Base-by-base conservation (phyloP, 257 asterid species). In the Scutellaria minor region DNA sequence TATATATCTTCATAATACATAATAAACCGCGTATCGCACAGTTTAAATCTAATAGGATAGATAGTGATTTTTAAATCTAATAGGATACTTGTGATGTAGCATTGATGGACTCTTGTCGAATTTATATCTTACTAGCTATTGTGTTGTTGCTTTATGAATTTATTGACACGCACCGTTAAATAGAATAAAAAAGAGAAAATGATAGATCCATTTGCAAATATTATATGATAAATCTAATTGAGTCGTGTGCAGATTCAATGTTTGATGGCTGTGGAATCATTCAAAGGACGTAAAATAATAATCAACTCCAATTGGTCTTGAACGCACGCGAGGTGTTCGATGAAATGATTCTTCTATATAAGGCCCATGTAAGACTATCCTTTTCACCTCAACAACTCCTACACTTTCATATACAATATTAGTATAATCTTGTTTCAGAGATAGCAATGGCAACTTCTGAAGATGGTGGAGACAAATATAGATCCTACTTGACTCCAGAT, bases 401-500 rank as follows among this genome's bases (percentile, higher is more conserved):
- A 9, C 40, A 24, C 4, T 27, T 45, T 15, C 6, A 52, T 5
- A 0, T 9, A 18, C 48, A 35, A 48, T 9, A n/a, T 7, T 3
- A 59, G 7, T 13, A 6, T 22, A 22, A 9, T 3, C 8, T 9
- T 4, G 42, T 24, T 24, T 24, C 2, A 24, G 27, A 24, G 27
- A 24, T 24, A 24, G 27, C 15, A 1, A 84, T 85, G 91, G 82
- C 84, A 45, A 75, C 70, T 57, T 46, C 81, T 8, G 75, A 22
- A 9, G 70, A 11, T 55, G 64, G 64, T 3, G 89, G 86, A 40
- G 82, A 83, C 66, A 85, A 83, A 67, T 91, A 89, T 71, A 82
- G 96, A 62, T 84, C 85, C 78, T 85, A 79, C 65, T 71, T 87
- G 78, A 89, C 65, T 50, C 83, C 85, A 41, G 95, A 87, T 77